Evolutionary conservation across 108 stramenopile species (phyloP).

Genomic region (Cyclotella kingstonii): DNA sequence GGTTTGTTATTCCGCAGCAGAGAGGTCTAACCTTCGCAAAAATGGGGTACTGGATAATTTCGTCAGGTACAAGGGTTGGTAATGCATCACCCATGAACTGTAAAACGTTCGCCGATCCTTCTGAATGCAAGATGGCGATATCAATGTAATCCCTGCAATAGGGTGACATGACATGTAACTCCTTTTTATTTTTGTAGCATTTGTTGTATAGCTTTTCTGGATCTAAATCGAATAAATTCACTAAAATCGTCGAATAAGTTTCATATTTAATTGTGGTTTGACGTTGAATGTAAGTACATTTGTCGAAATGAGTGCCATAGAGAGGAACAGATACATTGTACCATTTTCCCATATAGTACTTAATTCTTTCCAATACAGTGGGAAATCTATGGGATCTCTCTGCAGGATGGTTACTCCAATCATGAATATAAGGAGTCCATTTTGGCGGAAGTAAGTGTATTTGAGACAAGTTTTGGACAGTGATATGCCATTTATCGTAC

Average conservation of each 20-base stretch:
- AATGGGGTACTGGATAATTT: constrained; percentile 30
- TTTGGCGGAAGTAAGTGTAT: constrained; percentile 16
- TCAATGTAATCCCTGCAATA: constrained; percentile 51
- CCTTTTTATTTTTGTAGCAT: constrained; percentile 39
- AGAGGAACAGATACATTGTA: constrained; percentile 31
- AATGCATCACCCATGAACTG: constrained; percentile 43
- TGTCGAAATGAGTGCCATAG: constrained; percentile 32
- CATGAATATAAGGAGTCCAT: constrained; percentile 28
- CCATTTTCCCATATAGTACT: constrained; percentile 51
- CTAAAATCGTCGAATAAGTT: constrained; percentile 28
- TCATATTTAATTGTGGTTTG: constrained; percentile 40
- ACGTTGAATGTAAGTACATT: constrained; percentile 27
- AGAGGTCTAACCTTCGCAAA: constrained; percentile 42
- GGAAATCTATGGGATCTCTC: constrained; percentile 36
- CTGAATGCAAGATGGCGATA: constrained; percentile 40
- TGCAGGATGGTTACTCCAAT: constrained; percentile 33
- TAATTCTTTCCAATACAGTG: constrained; percentile 21
- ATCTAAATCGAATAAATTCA: constrained; percentile 42
- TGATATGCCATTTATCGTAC: constrained; percentile 34
- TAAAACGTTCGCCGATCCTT: constrained; percentile 34
- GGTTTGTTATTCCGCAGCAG: constrained; percentile 20
- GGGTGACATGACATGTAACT: constrained; percentile 30
- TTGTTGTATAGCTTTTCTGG: constrained; percentile 8
- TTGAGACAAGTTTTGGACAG: constrained; percentile 28
- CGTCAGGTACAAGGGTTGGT: constrained; percentile 21